Evolutionary conservation across 1,284 basidiomycete genomes (phyloP).

Genomic region (Binderoboletus segoi): DNA sequence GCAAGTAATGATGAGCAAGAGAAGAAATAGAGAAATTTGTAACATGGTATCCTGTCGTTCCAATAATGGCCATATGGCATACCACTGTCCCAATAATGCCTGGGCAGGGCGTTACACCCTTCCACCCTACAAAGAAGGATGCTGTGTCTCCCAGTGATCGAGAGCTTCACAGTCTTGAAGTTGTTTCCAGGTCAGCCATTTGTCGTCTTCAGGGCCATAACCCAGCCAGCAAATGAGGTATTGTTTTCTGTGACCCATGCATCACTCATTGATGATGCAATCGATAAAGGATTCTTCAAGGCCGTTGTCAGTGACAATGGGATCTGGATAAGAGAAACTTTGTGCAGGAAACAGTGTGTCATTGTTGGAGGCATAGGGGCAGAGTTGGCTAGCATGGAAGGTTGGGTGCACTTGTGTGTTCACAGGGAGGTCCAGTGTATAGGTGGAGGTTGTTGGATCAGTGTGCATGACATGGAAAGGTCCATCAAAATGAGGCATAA

Average conservation of each 20-base stretch:
- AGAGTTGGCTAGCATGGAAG: not conserved
- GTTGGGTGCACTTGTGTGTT: not conserved
- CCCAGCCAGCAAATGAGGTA: not conserved
- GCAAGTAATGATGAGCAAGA: too few relatives aligned
- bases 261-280: not conserved
- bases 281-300: not conserved
- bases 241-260: not conserved
- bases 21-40: too few relatives aligned
- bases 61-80: too few relatives aligned
- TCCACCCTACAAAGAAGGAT: not conserved
- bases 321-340: not conserved
- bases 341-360: not conserved
- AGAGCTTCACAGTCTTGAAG: not conserved
- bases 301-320: not conserved
- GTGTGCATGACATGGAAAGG: not conserved
- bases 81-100: too few relatives aligned
- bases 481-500: not conserved
- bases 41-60: too few relatives aligned
- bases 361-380: not conserved
- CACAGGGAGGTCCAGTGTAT: not conserved
- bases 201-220: not conserved
- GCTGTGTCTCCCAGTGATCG: not conserved
- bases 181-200: not conserved
- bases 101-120: not conserved
- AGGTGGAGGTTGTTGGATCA: not conserved